A percentile compares a stretch with the other conserved stretches of the same genome.
Evolutionary conservation across 768 basidiomycete species (phyloP).

Genomic region (Russula griseocarnosa): DNA sequence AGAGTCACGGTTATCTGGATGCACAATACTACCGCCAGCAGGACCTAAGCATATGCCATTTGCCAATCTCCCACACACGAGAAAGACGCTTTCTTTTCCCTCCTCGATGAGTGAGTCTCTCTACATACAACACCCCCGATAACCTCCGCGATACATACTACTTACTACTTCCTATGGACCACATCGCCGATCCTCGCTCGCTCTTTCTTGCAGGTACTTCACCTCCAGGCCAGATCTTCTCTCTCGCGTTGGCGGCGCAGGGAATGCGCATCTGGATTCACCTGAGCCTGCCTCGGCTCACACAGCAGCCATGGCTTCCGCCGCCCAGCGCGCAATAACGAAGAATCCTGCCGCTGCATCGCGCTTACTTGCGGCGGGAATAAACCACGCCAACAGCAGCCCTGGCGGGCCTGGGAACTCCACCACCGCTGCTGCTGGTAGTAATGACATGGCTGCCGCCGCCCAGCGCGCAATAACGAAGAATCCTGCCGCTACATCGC

Average conservation of each 20-base stretch:
- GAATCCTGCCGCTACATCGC: slow-evolving; percentile 19
- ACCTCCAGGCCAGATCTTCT: slow-evolving; percentile 28
- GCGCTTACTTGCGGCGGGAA: slow-evolving; percentile 9
- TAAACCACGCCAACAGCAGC: slow-evolving; percentile 5
- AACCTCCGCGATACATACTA: not conserved
- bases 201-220: slow-evolving; percentile 24
- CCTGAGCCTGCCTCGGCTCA: not conserved
- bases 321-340: slow-evolving; percentile 34
- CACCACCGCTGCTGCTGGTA: not conserved
- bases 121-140: not conserved
- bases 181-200: not conserved
- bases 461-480: slow-evolving; percentile 33
- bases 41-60: slow-evolving; percentile 55
- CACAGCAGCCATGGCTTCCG: slow-evolving; percentile 15
- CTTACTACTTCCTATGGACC: not conserved
- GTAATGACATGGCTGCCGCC: slow-evolving; percentile 22
- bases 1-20: not conserved
- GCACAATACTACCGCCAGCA: too few relatives aligned
- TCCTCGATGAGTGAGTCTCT: slow-evolving; percentile 66
- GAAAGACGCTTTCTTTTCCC: slow-evolving; percentile 76
- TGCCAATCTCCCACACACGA: slow-evolving; percentile 59
- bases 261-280: not conserved
- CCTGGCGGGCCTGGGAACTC: not conserved
- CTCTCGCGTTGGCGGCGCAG: slow-evolving; percentile 8
- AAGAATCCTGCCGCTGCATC: slow-evolving; percentile 19